A percentile compares a stretch with the other conserved stretches of the same genome.
These are phyloP conservation scores for Tetrapyrgos nigripes DNA, from an alignment of 1,284 basidiomycete species.

Conservation along the genomic window DNA sequence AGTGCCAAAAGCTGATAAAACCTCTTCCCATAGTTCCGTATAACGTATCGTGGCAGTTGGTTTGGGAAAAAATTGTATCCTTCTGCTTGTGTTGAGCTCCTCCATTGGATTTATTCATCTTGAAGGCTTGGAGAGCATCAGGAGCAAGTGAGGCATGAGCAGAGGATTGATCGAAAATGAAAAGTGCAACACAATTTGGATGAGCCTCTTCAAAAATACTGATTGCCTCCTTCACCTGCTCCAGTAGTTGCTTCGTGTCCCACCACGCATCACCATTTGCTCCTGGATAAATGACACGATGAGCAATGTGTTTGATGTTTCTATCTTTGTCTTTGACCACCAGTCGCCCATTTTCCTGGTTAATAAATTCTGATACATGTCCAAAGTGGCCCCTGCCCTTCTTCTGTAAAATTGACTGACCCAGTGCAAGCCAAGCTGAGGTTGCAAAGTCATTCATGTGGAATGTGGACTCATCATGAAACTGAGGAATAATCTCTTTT, in stretches of 20 bases:
- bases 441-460: conserved; percentile 32
- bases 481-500: conserved; percentile 34
- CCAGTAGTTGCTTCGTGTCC: too few relatives aligned
- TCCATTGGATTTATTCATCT: conserved; percentile 39
- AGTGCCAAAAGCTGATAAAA: conserved; percentile 14
- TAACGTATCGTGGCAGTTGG: conserved; percentile 26
- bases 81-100: conserved; percentile 26
- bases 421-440: conserved; percentile 13
- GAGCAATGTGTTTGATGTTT: conserved; percentile 23
- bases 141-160: conserved; percentile 32
- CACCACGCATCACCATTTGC: conserved; percentile 26
- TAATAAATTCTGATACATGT: conserved; percentile 24
- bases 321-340: conserved; percentile 21
- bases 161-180: conserved; percentile 40
- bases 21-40: too few relatives aligned
- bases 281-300: conserved; percentile 28
- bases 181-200: too few relatives aligned
- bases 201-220: too few relatives aligned
- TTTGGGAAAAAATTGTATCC: conserved; percentile 32
- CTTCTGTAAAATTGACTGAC: conserved; percentile 22
- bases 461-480: conserved; percentile 42
- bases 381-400: conserved; percentile 28
- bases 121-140: conserved; percentile 35
- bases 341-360: too few relatives aligned
- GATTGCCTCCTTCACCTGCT: too few relatives aligned